Base-by-base conservation (phyloP, 176 grass and related monocot species). In the Phyllostachys edulis region DNA sequence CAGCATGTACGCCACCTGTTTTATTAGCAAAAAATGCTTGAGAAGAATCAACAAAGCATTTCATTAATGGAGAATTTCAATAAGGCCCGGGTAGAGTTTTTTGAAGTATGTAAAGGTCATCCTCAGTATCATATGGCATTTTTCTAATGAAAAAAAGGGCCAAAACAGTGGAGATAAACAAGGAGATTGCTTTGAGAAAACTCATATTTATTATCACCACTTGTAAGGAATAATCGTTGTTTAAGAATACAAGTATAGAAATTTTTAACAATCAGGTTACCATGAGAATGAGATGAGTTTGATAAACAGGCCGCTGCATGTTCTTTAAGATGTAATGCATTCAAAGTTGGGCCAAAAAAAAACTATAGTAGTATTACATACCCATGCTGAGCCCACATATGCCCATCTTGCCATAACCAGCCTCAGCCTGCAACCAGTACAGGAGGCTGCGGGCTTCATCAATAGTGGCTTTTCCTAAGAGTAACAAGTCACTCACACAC, bases 331-430 rank as follows among this genome's bases (percentile, higher is more conserved):
- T 1, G 20, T 49, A 1, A 47, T 63, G 13, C 42, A 51, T 84
- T 54, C 46, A 14, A 15, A 69, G 5, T 44, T 23, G 17, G 39
- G 5, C 8, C 5, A 72, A 49, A 29, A 49, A 27, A 13, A 71
- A 59, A 71, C 21, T 49, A 32, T 24, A 56, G 62, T 52, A 23
- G 14, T 37, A 55, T 55, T 80, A 56, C 81, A 73, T 92, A 96
- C 93, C 96, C 96, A 99, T 96, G 86, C 96, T 99, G 45, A 99
- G 93, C 44, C 96, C 96, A 82, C 96, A 96, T 88, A 98, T 87
- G 63, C 96, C 96, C 56, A 94, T 90, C 89, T 94, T 98, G 77
- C 90, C 80, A 83, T 90, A 94, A 72, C 96, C 96, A 83, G 85
- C 91, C 77, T 98, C 91, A 73, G 44, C 66, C 73, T 98, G 91